A percentile compares a stretch with the other conserved stretches of the same genome.
Conservation (phyloP, 306 rosid genomes). For the Cucurbita pepo region DNA sequence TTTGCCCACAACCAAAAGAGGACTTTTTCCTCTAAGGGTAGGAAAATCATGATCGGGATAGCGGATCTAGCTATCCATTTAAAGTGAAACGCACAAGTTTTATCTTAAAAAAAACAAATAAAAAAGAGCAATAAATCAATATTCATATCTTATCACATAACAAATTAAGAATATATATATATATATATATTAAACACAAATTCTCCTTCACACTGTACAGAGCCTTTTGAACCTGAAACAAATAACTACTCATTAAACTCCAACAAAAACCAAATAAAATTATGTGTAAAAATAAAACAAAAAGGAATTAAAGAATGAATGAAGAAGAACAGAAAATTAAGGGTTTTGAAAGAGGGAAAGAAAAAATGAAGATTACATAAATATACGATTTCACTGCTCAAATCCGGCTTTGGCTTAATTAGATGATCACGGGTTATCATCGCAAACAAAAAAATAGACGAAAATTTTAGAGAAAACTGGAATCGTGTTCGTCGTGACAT, state of each 20-base stretch:
- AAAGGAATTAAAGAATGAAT: neutral
- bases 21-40: too few relatives aligned
- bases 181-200: neutral
- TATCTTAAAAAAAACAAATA: neutral
- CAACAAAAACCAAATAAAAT: neutral
- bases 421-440: neutral
- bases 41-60: too few relatives aligned
- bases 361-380: neutral
- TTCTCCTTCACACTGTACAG: neutral
- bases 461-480: neutral
- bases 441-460: neutral
- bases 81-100: neutral
- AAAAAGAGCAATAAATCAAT: neutral
- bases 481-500: slow-evolving; percentile 48
- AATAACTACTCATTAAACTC: neutral
- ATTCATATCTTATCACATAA: neutral
- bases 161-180: neutral
- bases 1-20: too few relatives aligned
- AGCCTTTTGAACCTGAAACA: neutral
- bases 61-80: too few relatives aligned
- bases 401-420: neutral
- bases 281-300: neutral
- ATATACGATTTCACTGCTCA: neutral
- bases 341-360: neutral
- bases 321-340: neutral